Percentiles rank a stretch among this genome's conserved stretches.
These are phyloP conservation scores for Alternaria gaisen DNA, from an alignment of 2,329 filamentous ascomycete species.

Conservation along the genomic window DNA sequence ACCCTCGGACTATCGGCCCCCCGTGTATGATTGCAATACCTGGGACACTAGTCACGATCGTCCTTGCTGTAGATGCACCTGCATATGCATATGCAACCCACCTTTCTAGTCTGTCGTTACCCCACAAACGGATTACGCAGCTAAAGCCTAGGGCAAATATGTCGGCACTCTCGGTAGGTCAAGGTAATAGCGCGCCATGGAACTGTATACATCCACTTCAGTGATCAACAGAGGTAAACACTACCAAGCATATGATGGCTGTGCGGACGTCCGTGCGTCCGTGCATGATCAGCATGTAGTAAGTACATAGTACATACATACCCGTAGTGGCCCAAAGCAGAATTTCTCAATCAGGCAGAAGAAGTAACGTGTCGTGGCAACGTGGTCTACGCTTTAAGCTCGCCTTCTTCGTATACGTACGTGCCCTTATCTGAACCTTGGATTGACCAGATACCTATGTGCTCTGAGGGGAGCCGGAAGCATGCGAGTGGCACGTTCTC, in stretches of 20 bases:
- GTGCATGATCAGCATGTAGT: background rate
- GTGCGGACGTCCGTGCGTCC: background rate
- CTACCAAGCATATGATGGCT: background rate
- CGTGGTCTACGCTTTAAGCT: background rate
- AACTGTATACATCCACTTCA: background rate
- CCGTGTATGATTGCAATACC: background rate
- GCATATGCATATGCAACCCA: background rate
- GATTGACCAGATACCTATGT: background rate
- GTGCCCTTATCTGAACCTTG: background rate
- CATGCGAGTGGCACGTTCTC: background rate
- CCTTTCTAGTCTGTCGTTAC: background rate
- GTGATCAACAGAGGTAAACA: background rate
- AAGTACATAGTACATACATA: background rate
- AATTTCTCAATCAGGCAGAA: background rate
- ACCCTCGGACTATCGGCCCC: background rate
- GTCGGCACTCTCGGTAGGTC: background rate
- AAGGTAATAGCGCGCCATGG: background rate
- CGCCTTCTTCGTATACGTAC: background rate
- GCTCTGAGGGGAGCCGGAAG: conserved; percentile 3
- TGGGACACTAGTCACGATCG: conserved; percentile 1
- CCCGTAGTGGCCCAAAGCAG: conserved; percentile 1
- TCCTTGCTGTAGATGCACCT: conserved; percentile 1
- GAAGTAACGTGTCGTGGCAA: conserved; percentile 2
- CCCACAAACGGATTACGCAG: conserved; percentile 5
- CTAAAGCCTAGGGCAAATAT: background rate